phyloP scores from a whole-genome alignment of 1,139 yeast species.

The Starmera stellimalicola region DNA sequence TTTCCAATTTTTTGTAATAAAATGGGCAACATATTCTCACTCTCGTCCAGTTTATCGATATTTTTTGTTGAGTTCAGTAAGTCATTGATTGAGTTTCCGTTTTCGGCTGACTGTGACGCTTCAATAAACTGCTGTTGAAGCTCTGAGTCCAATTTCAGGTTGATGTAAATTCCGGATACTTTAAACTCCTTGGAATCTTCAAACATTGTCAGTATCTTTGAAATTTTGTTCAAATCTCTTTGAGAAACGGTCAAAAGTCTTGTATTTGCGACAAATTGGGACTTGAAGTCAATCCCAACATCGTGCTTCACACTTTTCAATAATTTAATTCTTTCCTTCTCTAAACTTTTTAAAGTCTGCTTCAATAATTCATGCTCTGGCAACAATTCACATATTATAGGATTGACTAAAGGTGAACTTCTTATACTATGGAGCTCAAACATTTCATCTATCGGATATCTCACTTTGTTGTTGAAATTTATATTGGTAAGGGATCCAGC shows the following conservation, averaged over 20 bases:
- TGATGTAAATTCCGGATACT: neutral
- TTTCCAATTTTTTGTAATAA: neutral
- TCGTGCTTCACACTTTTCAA: neutral
- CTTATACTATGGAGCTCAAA: neutral
- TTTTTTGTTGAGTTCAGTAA: neutral
- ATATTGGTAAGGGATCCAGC: slow-evolving; percentile 2
- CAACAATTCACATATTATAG: neutral
- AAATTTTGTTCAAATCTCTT: neutral
- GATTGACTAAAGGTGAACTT: neutral
- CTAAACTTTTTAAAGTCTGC: neutral
- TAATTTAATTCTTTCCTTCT: neutral
- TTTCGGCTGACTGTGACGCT: neutral
- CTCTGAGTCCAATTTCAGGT: neutral
- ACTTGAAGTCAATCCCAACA: neutral
- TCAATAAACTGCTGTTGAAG: neutral
- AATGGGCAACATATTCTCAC: neutral
- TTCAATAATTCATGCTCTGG: neutral
- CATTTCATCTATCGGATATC: neutral
- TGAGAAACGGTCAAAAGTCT: neutral
- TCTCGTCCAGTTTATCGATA: neutral
- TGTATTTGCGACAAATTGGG: neutral
- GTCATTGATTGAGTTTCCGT: neutral
- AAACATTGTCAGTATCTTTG: neutral
- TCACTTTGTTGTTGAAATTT: neutral
- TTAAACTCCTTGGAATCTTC: neutral